phyloP scores from a whole-genome alignment of 2,329 filamentous ascomycete genomes.

The Fusarium caatingaense region DNA sequence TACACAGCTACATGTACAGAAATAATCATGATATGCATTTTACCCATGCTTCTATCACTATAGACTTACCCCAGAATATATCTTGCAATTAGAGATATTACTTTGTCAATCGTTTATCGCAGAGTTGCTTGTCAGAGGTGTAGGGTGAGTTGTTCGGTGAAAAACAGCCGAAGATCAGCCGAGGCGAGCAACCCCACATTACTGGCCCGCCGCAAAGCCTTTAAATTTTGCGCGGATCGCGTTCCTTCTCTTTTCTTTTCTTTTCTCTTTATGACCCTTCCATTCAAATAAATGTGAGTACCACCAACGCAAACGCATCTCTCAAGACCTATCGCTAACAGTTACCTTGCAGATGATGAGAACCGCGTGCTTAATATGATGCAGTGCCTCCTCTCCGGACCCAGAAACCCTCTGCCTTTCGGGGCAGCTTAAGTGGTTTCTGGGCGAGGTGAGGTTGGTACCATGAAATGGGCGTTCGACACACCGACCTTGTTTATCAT shows the following conservation, averaged over 20 bases:
- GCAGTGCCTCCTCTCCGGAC: conserved; percentile 71
- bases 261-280: conserved; percentile 87
- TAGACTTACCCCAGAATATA: no score
- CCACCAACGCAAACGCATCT: conserved; percentile 3
- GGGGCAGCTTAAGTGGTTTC: conserved; percentile 86
- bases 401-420: conserved; percentile 82
- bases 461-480: conserved; percentile 99
- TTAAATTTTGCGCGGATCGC: conserved; percentile 53
- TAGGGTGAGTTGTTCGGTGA: conserved; percentile 2
- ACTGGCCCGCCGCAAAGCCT: conserved; percentile 37
- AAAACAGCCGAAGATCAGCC: conserved; percentile 46
- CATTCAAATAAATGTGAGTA: conserved; percentile 97
- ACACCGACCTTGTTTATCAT: conserved; percentile 95
- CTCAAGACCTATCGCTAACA: conserved; percentile 45
- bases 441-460: conserved; percentile 71
- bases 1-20: no score
- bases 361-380: conserved; percentile 97
- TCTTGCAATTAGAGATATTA: no score
- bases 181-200: conserved; percentile 38
- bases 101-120: background rate
- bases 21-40: no score
- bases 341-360: conserved; percentile 88
- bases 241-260: conserved; percentile 51
- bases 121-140: background rate
- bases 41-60: no score